Evolutionary conservation across 2,329 filamentous ascomycete genomes (phyloP), one percentile per base, ranked within the genome.

Genomic region (Penicillium aurantiogriseum): DNA sequence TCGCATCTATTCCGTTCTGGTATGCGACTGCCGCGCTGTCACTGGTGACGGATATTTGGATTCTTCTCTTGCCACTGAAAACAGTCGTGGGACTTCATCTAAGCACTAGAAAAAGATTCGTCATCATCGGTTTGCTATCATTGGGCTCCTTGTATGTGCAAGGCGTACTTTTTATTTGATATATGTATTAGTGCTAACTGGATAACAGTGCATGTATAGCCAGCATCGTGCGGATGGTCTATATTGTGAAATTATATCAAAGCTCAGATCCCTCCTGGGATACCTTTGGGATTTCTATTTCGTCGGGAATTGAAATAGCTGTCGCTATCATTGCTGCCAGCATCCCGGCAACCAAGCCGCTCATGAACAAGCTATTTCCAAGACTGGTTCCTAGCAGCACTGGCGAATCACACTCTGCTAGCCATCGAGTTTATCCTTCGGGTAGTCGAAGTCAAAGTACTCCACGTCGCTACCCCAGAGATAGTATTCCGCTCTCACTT

Each of bases 21-120:
- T 61, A 55, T 21, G 35, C 53, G 6, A 42, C 27, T 1, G 48
- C 56, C 7, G 52, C 52, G 4, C 5, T 56, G n/a, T 59, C 43
- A 13, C 45, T 61, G 19, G 56, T 27, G 5, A 61, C 56, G 2
- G 59, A 56, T 43, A 7, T 61, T 15, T 61, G 59, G 59, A 59
- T 61, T 27, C 33, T 61, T 17, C 10, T 35, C n/a, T 25, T 61
- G 11, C 59, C 59, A 29, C 25, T 50, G n/a, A 50, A 31, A 40
- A 50, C 47, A 19, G 36, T 50, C 10, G n/a, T 29, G 17, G 36
- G 47, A 10, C 36, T 50, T 31, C 47, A 50, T 5, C n/a, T 50
- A 7, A 11, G 11, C 17, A 29, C 23, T 17, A 29, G 13, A 4
- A 50, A 50, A 31, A 13, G 21, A 40, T 10, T 50, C 9, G 5